A percentile compares a stretch with the other conserved stretches of the same genome.
These are phyloP conservation scores for Metarhizium album DNA, from an alignment of 2,329 filamentous ascomycete species.

Conservation along the genomic window DNA sequence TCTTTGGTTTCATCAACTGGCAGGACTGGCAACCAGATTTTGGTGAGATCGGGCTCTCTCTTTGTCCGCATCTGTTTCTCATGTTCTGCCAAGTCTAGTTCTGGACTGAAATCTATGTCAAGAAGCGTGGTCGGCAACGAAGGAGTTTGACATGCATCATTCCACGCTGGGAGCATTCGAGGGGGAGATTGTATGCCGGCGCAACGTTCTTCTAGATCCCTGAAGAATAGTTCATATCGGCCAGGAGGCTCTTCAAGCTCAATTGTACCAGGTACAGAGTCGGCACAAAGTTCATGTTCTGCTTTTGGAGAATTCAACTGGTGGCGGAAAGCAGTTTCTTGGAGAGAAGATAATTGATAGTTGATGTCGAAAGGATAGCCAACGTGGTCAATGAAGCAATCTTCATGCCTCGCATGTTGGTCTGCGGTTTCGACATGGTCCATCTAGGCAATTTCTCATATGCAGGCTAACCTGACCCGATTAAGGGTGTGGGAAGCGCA, in stretches of 20 bases:
- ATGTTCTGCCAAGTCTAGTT: slow-evolving; percentile 3
- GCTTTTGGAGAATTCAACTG: background rate
- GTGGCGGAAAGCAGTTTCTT: background rate
- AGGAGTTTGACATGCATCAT: background rate
- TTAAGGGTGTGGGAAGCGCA: background rate
- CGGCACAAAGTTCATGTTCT: background rate
- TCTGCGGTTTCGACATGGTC: slow-evolving; percentile 9
- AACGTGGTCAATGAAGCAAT: slow-evolving; percentile 17
- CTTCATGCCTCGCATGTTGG: slow-evolving; percentile 16
- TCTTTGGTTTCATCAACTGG: slow-evolving; percentile 4
- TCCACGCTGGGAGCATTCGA: slow-evolving; percentile 2
- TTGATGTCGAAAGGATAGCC: slow-evolving; percentile 17
- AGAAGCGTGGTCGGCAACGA: slow-evolving; percentile 3
- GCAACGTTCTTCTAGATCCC: background rate
- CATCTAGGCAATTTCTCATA: background rate
- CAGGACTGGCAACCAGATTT: slow-evolving; percentile 5
- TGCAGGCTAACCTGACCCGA: background rate
- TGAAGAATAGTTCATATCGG: background rate
- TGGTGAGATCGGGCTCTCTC: slow-evolving; percentile 5
- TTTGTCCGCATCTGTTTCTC: slow-evolving; percentile 1
- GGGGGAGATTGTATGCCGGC: background rate
- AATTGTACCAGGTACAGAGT: background rate
- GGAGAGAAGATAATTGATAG: slow-evolving; percentile 12
- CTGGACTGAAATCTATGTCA: background rate
- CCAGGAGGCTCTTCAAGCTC: background rate